Evolutionary conservation across 441 rosid species (phyloP), one percentile per base, ranked within the genome.

Genomic region (Iberis amara): DNA sequence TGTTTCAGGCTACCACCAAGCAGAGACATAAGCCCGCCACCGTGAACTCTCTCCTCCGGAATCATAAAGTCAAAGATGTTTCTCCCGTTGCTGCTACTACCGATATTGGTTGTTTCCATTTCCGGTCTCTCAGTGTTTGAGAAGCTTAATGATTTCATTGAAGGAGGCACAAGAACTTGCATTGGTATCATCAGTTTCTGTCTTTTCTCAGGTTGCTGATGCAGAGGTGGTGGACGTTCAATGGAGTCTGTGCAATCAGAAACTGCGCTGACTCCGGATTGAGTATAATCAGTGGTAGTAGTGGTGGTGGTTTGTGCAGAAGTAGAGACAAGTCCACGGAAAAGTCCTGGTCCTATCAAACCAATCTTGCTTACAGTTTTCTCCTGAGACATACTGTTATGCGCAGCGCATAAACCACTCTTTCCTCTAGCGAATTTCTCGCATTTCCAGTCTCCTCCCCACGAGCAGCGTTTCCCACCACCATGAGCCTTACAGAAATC

Each of bases 41-140:
- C 97, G 44, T 90, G 97, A 39, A 90, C 96, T 77, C 96, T 86
- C 54, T 91, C 97, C 76, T 90, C 97, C 2, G 97, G 94, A 61
- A 84, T 66, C 77, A 72, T 62, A 61, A 64, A 69, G 49, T 86
- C 85, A 5, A 71, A 64, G 60, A 73, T 69, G 44, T 38, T 59
- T 47, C 66, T 57, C 61, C 72, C 50, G 26, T 55, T 61, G 7
- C 52, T 63, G 42, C n/a, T n/a, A n/a, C 45, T 32, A 46, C 39
- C 57, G 23, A 63, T 50, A 66, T 61, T 52, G 58, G 66, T 69
- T 66, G 76, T 47, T 52, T 78, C 54, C 11, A 61, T 68, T 76
- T 75, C 79, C 58, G 77, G 4, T 73, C 57, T 41, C 66, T 52
- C 59, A 3, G 33, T 13, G 46, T 65, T 39, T 11, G 59, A 44